phyloP scores from a whole-genome alignment of 345 rosid species.

The Passiflora organensis region DNA sequence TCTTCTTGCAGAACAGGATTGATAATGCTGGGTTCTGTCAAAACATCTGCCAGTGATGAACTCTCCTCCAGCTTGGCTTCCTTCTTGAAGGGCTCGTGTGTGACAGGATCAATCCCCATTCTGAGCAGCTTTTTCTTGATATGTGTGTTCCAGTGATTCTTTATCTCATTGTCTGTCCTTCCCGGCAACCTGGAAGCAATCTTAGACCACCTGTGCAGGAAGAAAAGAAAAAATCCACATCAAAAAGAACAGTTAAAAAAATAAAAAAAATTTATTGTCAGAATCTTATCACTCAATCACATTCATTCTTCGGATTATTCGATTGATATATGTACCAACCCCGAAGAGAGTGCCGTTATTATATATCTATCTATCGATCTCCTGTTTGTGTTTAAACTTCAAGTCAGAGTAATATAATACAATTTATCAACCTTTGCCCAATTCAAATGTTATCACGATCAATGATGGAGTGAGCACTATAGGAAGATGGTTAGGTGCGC shows the following conservation, averaged over 20 bases:
- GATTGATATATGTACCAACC: too few species aligned
- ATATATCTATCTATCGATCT: too few species aligned
- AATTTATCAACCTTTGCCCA: too few species aligned
- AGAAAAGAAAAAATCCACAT: neutral
- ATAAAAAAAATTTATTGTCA: too few species aligned
- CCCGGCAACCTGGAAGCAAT: constrained; percentile 91
- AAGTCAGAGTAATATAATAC: neutral
- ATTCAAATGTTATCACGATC: constrained; percentile 1
- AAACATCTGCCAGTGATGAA: too few species aligned
- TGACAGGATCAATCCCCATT: constrained; percentile 90
- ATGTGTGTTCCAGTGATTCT: constrained; percentile 97
- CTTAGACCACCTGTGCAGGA: constrained; percentile 74
- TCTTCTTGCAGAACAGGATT: constrained; percentile 16
- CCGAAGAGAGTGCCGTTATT: too few species aligned
- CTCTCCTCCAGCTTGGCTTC: constrained; percentile 9
- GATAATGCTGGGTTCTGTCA: too few species aligned
- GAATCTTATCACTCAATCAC: too few species aligned
- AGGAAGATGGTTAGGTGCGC: neutral
- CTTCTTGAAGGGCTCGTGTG: constrained; percentile 82
- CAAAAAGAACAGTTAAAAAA: too few species aligned
- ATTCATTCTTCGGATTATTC: too few species aligned
- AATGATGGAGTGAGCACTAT: neutral
- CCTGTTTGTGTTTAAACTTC: neutral
- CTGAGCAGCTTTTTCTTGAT: constrained; percentile 91
- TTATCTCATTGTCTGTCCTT: constrained; percentile 91